These are phyloP conservation scores for Arachnopeziza araneosa DNA, from an alignment of 2,329 filamentous ascomycete species.

Conservation along the genomic window DNA sequence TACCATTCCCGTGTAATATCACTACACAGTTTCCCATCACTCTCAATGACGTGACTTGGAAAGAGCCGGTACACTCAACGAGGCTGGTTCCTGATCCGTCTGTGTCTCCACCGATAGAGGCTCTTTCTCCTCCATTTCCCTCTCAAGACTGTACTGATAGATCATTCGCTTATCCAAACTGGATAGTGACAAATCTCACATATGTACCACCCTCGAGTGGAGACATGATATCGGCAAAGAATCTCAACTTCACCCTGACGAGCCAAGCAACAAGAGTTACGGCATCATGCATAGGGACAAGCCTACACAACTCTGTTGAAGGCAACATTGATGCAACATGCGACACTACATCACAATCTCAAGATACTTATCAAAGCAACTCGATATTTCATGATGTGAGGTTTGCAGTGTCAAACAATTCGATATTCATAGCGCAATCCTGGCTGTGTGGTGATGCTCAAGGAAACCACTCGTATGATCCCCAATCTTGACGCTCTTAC, in stretches of 20 bases:
- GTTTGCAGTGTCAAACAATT: not conserved
- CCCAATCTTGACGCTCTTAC: not conserved
- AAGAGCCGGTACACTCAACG: not conserved
- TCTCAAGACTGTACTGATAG: not conserved
- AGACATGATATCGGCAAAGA: not conserved
- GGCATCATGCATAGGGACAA: not conserved
- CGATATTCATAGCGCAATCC: not conserved
- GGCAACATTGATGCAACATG: not conserved
- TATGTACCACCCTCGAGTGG: not conserved
- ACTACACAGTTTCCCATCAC: not conserved
- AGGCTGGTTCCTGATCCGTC: not conserved
- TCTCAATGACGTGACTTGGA: not conserved
- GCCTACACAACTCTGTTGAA: not conserved
- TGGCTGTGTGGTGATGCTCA: not conserved
- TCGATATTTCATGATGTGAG: not conserved
- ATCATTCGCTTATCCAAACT: not conserved
- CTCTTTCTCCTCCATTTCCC: not conserved
- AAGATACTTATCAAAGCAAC: not conserved
- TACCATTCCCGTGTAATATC: not conserved
- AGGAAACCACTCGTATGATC: not conserved
- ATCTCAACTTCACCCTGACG: not conserved
- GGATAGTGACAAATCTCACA: not conserved
- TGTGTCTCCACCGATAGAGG: not conserved
- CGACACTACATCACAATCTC: not conserved
- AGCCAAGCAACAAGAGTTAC: not conserved